Base-by-base conservation (phyloP, 371 early-diverging fungal species). In the Haplosporangium sp. region DNA sequence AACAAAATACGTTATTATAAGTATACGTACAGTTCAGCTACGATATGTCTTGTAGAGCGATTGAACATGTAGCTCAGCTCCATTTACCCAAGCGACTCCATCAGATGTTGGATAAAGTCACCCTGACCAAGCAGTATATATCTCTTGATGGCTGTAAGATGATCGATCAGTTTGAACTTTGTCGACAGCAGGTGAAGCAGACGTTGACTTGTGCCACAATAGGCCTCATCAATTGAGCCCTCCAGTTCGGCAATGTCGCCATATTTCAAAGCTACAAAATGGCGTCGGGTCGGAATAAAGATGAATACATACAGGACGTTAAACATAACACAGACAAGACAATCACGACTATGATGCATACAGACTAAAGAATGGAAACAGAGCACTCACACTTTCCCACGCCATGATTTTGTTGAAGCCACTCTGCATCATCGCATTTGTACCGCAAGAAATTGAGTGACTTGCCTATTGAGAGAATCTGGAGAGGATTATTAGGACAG, bases 121-220 rank as follows among this genome's bases (percentile, higher is more conserved):
- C 98, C 99, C 81, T 97, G 96, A 45, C 95, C 96, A 16, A 98
- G 82, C 40, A 98, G 79, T n/a, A 98, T 77, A 66, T 96, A 98
- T 55, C 92, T 83, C 61, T 96, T 96, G 56, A 98, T 77, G 6
- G 96, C 97, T 41, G 83, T 82, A 14, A 98, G 76, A 68, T 98
- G 97, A 18, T 95, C 93, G 83, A 91, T 88, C 12, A 98, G 81
- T 48, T 89, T 88, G 82, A 93, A 96, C 67, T 91, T 92, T 7
- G 82, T 83, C 45, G 89, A 90, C 23, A 98, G 81, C 16, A 94
- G 81, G 48, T 89, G 83, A 55, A 96, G 82, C 10, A 98, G 81
- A 16, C 90, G 85, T 54, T 82, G 82, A 67, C 94, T 94, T 6
- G 93, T 95, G 13, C 81, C 84, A 6, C 81, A 60, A 66, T 96